These are phyloP conservation scores for Trypanosoma scelopori DNA, from an alignment of 208 protist genomes.

Conservation along the genomic window DNA sequence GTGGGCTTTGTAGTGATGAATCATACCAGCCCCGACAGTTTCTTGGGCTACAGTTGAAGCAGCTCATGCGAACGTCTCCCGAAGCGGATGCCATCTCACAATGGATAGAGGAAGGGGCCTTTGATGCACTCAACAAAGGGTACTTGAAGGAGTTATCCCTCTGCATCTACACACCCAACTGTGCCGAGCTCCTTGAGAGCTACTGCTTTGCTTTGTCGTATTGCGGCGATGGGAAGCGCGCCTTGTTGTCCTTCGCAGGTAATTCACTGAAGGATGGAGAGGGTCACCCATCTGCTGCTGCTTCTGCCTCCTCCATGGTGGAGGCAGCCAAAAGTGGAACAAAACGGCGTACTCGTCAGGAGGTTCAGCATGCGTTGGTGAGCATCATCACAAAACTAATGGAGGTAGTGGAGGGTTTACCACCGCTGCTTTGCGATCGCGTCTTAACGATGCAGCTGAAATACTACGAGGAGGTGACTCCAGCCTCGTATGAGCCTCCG, in stretches of 20 bases:
- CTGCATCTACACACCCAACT: slow-evolving; percentile 67
- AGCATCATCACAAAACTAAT: slow-evolving; percentile 61
- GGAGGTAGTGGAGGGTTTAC: slow-evolving; percentile 61
- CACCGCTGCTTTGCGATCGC: slow-evolving; percentile 61
- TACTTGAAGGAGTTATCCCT: slow-evolving; percentile 80
- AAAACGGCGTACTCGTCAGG: slow-evolving; percentile 47
- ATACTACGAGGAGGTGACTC: slow-evolving; percentile 75
- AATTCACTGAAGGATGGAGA: slow-evolving; percentile 31
- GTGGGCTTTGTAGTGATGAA: slow-evolving; percentile 71
- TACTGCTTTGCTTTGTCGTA: slow-evolving; percentile 79
- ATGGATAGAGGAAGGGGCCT: slow-evolving; percentile 80
- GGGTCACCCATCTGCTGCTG: not conserved
- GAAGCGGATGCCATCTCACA: slow-evolving; percentile 59
- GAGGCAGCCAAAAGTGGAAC: not conserved
- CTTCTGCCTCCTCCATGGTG: not conserved
- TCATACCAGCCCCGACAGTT: slow-evolving; percentile 62
- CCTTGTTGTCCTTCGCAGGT: slow-evolving; percentile 40
- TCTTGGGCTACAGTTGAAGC: slow-evolving; percentile 57
- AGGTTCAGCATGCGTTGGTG: slow-evolving; percentile 53
- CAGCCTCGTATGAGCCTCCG: slow-evolving; percentile 69
- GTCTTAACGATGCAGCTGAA: slow-evolving; percentile 76
- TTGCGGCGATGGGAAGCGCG: slow-evolving; percentile 43
- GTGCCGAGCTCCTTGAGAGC: slow-evolving; percentile 64
- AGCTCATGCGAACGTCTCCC: slow-evolving; percentile 53
- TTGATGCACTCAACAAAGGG: slow-evolving; percentile 76